phyloP scores from a whole-genome alignment of 805 yeast species.

The Geotrichum ghanense region DNA sequence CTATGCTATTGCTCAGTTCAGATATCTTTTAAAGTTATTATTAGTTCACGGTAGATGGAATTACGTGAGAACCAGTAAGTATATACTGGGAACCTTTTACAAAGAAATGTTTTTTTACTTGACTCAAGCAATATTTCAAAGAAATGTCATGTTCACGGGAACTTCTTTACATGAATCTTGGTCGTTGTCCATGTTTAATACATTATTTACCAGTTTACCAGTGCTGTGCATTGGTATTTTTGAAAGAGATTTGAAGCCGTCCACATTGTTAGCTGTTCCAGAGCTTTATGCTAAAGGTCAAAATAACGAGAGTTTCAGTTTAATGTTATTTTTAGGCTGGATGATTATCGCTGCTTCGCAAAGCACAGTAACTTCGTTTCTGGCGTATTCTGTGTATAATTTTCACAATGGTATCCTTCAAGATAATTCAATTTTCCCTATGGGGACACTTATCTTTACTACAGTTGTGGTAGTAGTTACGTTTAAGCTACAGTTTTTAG shows the following conservation, averaged over 20 bases:
- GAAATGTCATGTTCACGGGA: constrained; percentile 82
- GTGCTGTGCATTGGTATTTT: constrained; percentile 92
- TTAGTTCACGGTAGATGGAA: constrained; percentile 95
- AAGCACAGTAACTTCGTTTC: constrained; percentile 58
- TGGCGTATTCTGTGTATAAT: constrained; percentile 46
- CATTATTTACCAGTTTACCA: constrained; percentile 85
- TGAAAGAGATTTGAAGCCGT: constrained; percentile 80
- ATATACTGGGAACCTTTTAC: constrained; percentile 87
- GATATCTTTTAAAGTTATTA: constrained; percentile 68
- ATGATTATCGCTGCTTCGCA: constrained; percentile 63
- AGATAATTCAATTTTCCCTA: constrained; percentile 72
- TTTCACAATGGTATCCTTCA: constrained; percentile 62
- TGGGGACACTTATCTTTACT: constrained; percentile 68
- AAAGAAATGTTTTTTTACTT: constrained; percentile 84
- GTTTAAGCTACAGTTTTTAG: constrained; percentile 68
- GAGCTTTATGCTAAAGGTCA: constrained; percentile 77
- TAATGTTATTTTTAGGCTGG: constrained; percentile 65
- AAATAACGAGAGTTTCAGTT: constrained; percentile 59
- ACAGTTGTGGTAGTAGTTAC: constrained; percentile 64
- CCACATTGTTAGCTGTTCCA: constrained; percentile 84
- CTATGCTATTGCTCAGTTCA: constrained; percentile 89
- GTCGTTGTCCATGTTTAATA: constrained; percentile 96
- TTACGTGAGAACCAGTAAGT: constrained; percentile 82
- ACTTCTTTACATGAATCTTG: constrained; percentile 89
- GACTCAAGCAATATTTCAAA: constrained; percentile 78